Conservation (phyloP, 345 rosid species). For the Garcia nutans region DNA sequence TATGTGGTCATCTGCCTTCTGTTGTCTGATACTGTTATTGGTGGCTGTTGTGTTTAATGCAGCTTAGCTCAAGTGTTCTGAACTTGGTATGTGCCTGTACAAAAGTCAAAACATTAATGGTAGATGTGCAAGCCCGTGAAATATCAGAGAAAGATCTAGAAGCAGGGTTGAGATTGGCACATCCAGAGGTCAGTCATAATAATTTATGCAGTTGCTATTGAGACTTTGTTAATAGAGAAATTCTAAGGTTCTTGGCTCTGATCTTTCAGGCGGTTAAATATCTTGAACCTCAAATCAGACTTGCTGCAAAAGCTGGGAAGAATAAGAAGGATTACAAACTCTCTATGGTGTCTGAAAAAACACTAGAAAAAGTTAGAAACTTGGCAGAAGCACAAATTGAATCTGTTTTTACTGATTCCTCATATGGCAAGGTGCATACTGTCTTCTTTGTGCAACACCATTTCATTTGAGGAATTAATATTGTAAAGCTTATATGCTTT, state of each 20-base stretch:
- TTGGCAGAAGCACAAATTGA: constrained; percentile 70
- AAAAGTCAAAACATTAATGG: constrained; percentile 90
- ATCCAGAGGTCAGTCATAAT: constrained; percentile 69
- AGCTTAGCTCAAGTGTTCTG: constrained; percentile 91
- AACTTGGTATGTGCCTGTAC: constrained; percentile 95
- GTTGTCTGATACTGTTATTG: constrained; percentile 20
- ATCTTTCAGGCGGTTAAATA: constrained; percentile 75
- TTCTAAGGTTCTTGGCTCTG: constrained; percentile 21
- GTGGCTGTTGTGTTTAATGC: constrained; percentile 33
- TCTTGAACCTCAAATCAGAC: constrained; percentile 81
- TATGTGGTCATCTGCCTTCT: background rate
- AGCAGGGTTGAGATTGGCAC: constrained; percentile 88
- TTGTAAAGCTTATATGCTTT: background rate
- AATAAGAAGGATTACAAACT: constrained; percentile 84
- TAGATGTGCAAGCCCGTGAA: constrained; percentile 88
- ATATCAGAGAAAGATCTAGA: constrained; percentile 84
- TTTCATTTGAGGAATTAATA: constrained; percentile 1
- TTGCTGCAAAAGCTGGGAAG: constrained; percentile 92
- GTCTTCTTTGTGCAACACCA: constrained; percentile 17
- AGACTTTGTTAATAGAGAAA: constrained; percentile 1
- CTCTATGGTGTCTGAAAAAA: constrained; percentile 69
- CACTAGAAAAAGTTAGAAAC: constrained; percentile 60
- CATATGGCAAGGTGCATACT: constrained; percentile 75
- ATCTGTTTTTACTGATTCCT: constrained; percentile 77
- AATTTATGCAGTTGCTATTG: background rate